Conservation (phyloP, 148 eudicot genomes). For the Fagopyrum tataricum region DNA sequence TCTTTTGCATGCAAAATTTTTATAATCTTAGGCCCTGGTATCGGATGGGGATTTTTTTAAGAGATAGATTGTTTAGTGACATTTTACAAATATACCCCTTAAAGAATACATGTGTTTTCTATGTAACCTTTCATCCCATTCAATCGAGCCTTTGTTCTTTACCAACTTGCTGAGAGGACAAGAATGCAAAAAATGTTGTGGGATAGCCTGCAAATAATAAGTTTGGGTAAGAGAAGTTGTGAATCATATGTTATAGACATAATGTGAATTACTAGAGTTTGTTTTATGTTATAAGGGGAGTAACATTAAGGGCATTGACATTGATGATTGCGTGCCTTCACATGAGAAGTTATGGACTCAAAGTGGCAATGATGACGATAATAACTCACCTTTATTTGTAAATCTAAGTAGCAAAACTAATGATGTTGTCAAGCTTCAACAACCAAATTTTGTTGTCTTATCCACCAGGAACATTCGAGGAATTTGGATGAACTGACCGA, state of each 20-base stretch:
- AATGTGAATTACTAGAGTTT: conserved; percentile 57
- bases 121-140: no score
- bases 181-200: conserved; percentile 76
- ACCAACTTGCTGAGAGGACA: no score
- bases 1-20: no score
- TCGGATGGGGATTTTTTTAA: no score
- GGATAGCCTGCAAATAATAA: conserved; percentile 66
- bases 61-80: no score
- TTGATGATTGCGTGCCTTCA: conserved; percentile 58
- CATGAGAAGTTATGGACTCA: conserved; percentile 34
- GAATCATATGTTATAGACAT: conserved; percentile 11
- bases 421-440: not conserved
- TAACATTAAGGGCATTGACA: conserved; percentile 60
- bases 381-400: not conserved
- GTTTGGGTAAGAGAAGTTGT: conserved; percentile 16
- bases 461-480: conserved; percentile 1
- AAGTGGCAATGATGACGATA: conserved; percentile 14
- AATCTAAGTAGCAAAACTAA: not conserved
- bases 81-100: no score
- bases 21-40: no score
- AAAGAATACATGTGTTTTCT: no score
- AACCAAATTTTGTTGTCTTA: not conserved
- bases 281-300: conserved; percentile 52
- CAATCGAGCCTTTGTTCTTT: no score
- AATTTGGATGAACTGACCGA: conserved; percentile 12